Evolutionary conservation across 78 protist genomes (phyloP).

Genomic region (Dictyostelium capitatum): DNA sequence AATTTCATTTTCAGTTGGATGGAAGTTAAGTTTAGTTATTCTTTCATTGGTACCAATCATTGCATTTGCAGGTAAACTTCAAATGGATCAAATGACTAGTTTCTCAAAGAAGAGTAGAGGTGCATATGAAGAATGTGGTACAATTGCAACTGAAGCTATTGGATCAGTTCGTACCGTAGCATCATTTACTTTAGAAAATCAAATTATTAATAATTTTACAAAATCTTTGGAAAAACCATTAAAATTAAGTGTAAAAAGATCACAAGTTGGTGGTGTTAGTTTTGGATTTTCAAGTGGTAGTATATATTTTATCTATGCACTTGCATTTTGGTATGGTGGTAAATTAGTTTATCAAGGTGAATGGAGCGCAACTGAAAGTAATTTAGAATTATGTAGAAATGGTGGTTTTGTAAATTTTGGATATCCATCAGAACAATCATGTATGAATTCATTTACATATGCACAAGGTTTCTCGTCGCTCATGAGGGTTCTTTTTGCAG

Average conservation of each 20-base stretch:
- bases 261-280: slow-evolving; percentile 28
- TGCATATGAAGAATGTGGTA: slow-evolving; percentile 62
- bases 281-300: slow-evolving; percentile 60
- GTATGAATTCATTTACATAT: slow-evolving; percentile 2
- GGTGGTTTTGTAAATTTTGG: not conserved
- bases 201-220: slow-evolving; percentile 22
- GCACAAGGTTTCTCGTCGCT: slow-evolving; percentile 30
- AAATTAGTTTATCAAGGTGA: slow-evolving; percentile 60
- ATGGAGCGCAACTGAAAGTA: not conserved
- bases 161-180: slow-evolving; percentile 61
- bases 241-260: not conserved
- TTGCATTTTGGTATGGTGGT: slow-evolving; percentile 87
- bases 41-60: slow-evolving; percentile 85
- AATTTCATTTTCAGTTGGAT: slow-evolving; percentile 81
- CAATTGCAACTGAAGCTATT: slow-evolving; percentile 74
- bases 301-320: slow-evolving; percentile 18
- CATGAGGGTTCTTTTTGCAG: slow-evolving; percentile 51
- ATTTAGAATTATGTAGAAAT: not conserved
- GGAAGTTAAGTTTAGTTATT: slow-evolving; percentile 87
- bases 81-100: slow-evolving; percentile 42
- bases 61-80: slow-evolving; percentile 49
- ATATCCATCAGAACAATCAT: not conserved
- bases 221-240: slow-evolving; percentile 19
- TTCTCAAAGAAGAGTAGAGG: slow-evolving; percentile 53
- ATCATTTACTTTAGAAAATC: slow-evolving; percentile 51